phyloP scores from a whole-genome alignment of 768 basidiomycete genomes.

The Lactarius deliciosus region DNA sequence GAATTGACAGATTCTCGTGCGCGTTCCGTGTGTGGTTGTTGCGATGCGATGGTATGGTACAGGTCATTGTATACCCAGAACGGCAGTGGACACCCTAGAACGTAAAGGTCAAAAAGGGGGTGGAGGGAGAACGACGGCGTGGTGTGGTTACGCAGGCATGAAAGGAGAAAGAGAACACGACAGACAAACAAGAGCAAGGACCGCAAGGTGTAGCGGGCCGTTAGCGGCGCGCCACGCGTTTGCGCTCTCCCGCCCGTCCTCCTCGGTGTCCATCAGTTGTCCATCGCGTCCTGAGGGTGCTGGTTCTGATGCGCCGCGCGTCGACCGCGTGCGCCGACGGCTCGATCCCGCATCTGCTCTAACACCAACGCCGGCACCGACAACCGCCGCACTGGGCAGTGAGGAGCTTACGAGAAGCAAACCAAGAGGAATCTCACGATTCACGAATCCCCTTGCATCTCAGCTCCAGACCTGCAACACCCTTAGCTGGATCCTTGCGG shows the following conservation, averaged over 20 bases:
- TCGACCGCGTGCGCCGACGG: constrained; percentile 58
- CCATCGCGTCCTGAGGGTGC: constrained; percentile 51
- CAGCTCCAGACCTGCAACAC: not conserved
- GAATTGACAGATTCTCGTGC: constrained; percentile 16
- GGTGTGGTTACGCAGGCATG: not conserved
- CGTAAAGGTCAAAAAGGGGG: not conserved
- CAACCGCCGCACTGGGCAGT: constrained; percentile 38
- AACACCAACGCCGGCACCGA: constrained; percentile 33
- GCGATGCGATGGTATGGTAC: constrained; percentile 19
- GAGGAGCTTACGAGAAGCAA: constrained; percentile 28
- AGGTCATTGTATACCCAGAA: constrained; percentile 20
- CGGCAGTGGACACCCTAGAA: constrained; percentile 10
- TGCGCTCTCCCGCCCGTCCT: constrained; percentile 68
- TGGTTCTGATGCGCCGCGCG: constrained; percentile 45
- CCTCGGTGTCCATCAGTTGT: constrained; percentile 76
- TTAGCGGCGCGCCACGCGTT: constrained; percentile 67
- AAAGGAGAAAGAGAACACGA: not conserved
- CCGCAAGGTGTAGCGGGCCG: not conserved
- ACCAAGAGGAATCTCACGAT: not conserved
- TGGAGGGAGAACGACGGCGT: not conserved
- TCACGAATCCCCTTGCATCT: constrained; percentile 7
- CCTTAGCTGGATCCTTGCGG: not conserved
- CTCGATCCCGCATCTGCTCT: constrained; percentile 36
- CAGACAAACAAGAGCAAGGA: not conserved
- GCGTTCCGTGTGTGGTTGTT: constrained; percentile 10